These are phyloP conservation scores for Psidium guajava DNA, from an alignment of 345 rosid species.

Conservation along the genomic window DNA sequence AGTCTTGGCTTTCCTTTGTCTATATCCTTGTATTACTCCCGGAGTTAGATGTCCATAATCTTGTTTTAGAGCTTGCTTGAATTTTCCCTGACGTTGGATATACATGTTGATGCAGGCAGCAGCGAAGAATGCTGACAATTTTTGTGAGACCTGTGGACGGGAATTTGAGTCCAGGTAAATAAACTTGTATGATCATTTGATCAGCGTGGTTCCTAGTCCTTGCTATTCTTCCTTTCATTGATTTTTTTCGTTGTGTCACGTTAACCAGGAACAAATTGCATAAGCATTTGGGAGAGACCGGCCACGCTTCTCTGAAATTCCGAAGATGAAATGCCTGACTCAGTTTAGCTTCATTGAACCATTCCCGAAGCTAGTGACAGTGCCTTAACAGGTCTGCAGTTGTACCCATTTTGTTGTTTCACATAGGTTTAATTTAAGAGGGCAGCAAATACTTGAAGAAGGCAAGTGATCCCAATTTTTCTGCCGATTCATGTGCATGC, in stretches of 20 bases:
- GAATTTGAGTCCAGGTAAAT: slow-evolving; percentile 79
- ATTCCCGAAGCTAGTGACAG: background rate
- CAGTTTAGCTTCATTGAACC: background rate
- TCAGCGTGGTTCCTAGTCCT: background rate
- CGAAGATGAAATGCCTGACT: slow-evolving; percentile 14
- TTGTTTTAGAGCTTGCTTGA: background rate
- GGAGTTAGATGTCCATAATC: background rate
- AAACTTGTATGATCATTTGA: background rate
- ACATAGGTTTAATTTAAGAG: background rate
- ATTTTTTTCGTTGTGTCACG: background rate
- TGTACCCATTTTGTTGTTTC: background rate
- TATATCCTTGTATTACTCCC: background rate
- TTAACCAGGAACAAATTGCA: slow-evolving; percentile 51
- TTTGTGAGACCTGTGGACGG: slow-evolving; percentile 71
- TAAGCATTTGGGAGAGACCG: slow-evolving; percentile 66
- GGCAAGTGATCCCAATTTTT: background rate
- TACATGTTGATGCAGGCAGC: slow-evolving; percentile 29
- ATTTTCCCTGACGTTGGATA: background rate
- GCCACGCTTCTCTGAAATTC: slow-evolving; percentile 58
- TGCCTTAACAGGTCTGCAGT: background rate
- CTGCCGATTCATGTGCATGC: background rate
- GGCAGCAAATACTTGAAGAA: background rate
- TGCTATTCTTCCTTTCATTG: background rate
- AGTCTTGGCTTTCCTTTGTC: background rate
- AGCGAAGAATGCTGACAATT: slow-evolving; percentile 36